Evolutionary conservation across 1,284 basidiomycete species (phyloP).

Genomic region (Rhodotorula sp.): DNA sequence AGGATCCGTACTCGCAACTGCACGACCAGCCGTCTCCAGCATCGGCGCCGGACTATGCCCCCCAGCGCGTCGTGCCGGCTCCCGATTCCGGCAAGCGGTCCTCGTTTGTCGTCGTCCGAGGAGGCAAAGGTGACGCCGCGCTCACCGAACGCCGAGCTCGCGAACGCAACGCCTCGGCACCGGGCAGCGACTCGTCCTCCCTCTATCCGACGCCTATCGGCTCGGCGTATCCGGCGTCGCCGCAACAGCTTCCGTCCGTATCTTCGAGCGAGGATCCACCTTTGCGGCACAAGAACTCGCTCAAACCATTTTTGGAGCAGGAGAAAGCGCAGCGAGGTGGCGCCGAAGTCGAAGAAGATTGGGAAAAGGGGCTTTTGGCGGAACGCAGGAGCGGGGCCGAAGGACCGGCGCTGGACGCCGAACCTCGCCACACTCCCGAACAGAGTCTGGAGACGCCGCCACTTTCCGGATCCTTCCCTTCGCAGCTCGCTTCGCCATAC

Average conservation of each 20-base stretch:
- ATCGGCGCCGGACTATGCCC: neutral
- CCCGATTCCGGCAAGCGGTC: conserved; percentile 16
- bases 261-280: neutral
- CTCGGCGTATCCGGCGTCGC: neutral
- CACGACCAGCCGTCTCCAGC: neutral
- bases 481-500: conserved; percentile 21
- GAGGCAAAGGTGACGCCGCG: conserved; percentile 35
- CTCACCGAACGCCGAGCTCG: conserved; percentile 27
- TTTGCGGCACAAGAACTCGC: conserved; percentile 35
- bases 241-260: neutral
- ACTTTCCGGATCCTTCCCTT: conserved; percentile 16
- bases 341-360: conserved; percentile 32
- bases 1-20: conserved; percentile 5
- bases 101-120: conserved; percentile 39
- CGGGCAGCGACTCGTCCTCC: neutral
- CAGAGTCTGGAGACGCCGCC: conserved; percentile 26
- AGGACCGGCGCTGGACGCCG: conserved; percentile 9
- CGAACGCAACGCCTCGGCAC: conserved; percentile 1
- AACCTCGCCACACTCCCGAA: conserved; percentile 13
- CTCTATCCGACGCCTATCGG: neutral
- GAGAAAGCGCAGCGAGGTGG: conserved; percentile 23
- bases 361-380: conserved; percentile 34
- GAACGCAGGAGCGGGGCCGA: conserved; percentile 31
- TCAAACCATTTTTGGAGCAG: conserved; percentile 40
- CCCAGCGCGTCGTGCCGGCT: no score